These are phyloP conservation scores for Sphagnum magellanicum DNA, from an alignment of 228 moss, liverwort and hornwort species.

Conservation along the genomic window DNA sequence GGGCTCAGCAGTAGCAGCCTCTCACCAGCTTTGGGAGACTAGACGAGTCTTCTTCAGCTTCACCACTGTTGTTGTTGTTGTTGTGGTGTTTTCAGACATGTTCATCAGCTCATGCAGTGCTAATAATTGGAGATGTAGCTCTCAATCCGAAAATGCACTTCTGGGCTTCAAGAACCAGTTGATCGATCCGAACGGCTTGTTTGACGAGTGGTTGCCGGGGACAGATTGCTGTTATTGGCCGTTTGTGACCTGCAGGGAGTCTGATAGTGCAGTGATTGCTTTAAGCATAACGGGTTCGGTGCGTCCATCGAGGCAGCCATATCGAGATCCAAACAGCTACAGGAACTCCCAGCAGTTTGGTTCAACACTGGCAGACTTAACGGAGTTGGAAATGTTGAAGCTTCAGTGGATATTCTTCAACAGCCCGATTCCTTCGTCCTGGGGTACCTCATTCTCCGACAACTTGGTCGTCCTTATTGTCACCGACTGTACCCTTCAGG, in stretches of 20 bases:
- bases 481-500: conserved; percentile 42
- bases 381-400: conserved; percentile 33
- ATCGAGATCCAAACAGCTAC: conserved; percentile 27
- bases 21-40: no score
- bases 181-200: conserved; percentile 24
- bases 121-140: no score
- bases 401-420: conserved; percentile 37
- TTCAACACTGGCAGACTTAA: conserved; percentile 38
- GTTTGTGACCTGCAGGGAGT: conserved; percentile 45
- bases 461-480: conserved; percentile 20
- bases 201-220: conserved; percentile 27
- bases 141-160: conserved; percentile 23
- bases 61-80: no score
- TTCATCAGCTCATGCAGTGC: no score
- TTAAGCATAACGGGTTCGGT: conserved; percentile 7
- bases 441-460: conserved; percentile 42
- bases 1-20: no score
- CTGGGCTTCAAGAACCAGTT: conserved; percentile 46
- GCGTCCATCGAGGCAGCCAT: conserved; percentile 9
- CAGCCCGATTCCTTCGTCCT: conserved; percentile 45
- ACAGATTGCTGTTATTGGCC: conserved; percentile 46
- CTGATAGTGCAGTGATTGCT: conserved; percentile 5
- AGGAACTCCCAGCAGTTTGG: conserved; percentile 17
- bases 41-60: no score
- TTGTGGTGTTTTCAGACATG: no score